A percentile compares a stretch with the other conserved stretches of the same genome.
Evolutionary conservation across 176 grass and related monocot genomes (phyloP).

Genomic region (Eragrostis nindensis): DNA sequence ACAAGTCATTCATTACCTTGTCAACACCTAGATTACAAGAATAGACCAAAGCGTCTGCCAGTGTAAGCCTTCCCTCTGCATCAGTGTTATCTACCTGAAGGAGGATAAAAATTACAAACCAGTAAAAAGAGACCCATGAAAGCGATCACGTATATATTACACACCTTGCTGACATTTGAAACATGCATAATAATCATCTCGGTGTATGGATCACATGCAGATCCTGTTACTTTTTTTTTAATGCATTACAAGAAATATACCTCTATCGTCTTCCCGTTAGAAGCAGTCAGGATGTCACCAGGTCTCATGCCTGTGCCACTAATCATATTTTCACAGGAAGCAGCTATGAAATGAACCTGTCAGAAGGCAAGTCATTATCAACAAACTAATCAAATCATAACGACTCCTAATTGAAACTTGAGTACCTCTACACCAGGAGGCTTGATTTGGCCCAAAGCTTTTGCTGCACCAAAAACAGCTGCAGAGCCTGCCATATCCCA

Average conservation of each 20-base stretch:
- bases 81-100: slow-evolving; percentile 97
- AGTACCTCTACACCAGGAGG: slow-evolving; percentile 88
- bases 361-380: not conserved
- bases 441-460: slow-evolving; percentile 93
- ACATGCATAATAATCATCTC: too few relatives aligned
- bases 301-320: slow-evolving; percentile 96
- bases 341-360: slow-evolving; percentile 88
- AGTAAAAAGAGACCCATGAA: too few relatives aligned
- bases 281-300: slow-evolving; percentile 92
- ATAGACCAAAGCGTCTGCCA: slow-evolving; percentile 93
- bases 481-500: slow-evolving; percentile 90
- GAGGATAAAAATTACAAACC: not conserved
- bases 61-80: slow-evolving; percentile 96
- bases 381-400: not conserved
- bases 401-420: not conserved
- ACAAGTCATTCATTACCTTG: slow-evolving; percentile 69
- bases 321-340: slow-evolving; percentile 98
- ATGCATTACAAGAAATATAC: slow-evolving; percentile 10
- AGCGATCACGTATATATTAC: too few relatives aligned
- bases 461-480: slow-evolving; percentile 77
- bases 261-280: slow-evolving; percentile 94
- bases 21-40: slow-evolving; percentile 95
- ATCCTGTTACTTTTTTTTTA: not conserved
- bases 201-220: not conserved
- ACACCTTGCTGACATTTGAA: too few relatives aligned